A percentile compares a stretch with the other conserved stretches of the same genome.
These are phyloP conservation scores for Sugiyamaella smithiae DNA, from an alignment of 805 yeast genomes.

Conservation along the genomic window DNA sequence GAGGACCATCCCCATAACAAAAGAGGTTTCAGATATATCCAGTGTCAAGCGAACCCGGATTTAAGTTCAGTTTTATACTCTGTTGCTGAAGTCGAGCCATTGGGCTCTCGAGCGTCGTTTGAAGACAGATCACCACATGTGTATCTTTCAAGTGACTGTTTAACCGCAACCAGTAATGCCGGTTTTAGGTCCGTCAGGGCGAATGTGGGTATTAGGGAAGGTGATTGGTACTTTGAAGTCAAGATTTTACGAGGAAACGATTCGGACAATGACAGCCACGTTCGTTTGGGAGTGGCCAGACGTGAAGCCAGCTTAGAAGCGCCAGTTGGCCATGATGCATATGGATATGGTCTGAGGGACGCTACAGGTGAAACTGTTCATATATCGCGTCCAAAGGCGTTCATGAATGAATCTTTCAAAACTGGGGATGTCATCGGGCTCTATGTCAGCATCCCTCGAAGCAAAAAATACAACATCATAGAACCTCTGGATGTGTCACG, in stretches of 20 bases:
- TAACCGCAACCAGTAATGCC: slow-evolving; percentile 52
- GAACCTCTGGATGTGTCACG: slow-evolving; percentile 51
- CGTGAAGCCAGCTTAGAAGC: slow-evolving; percentile 89
- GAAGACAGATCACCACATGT: slow-evolving; percentile 70
- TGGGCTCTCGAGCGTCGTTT: slow-evolving; percentile 50
- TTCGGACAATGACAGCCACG: slow-evolving; percentile 44
- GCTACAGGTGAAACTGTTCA: slow-evolving; percentile 72
- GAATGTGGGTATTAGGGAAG: slow-evolving; percentile 73
- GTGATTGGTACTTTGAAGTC: slow-evolving; percentile 77
- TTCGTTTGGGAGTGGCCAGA: slow-evolving; percentile 78
- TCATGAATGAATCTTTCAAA: slow-evolving; percentile 54
- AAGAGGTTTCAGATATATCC: slow-evolving; percentile 75
- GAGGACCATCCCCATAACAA: slow-evolving; percentile 83
- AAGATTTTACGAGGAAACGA: slow-evolving; percentile 47
- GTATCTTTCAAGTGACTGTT: slow-evolving; percentile 36
- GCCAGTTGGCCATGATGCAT: slow-evolving; percentile 94
- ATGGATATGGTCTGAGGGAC: slow-evolving; percentile 89
- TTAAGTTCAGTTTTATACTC: slow-evolving; percentile 59
- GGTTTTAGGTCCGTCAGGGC: slow-evolving; percentile 84
- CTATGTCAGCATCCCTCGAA: slow-evolving; percentile 62
- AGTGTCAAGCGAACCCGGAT: slow-evolving; percentile 63
- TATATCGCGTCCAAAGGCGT: slow-evolving; percentile 60
- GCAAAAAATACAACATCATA: slow-evolving; percentile 23
- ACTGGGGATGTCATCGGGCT: slow-evolving; percentile 85
- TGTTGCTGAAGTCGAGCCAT: slow-evolving; percentile 74